Base-by-base conservation (phyloP, 139 green algal genomes). In the Coccomyxa sp. region DNA sequence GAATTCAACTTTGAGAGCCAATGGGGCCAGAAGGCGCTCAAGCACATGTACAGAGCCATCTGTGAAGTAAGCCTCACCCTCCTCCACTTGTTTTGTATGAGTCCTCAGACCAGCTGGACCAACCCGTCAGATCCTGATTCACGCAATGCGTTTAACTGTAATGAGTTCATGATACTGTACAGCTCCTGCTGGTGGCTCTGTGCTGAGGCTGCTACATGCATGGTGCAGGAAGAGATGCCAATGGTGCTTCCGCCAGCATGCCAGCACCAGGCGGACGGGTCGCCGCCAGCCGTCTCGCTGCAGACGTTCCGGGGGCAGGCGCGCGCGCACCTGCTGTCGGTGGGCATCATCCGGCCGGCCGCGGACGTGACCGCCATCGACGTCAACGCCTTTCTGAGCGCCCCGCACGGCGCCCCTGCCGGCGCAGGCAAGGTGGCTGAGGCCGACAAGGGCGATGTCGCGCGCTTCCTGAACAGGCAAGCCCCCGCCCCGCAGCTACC, bases 401-500 rank as follows among this genome's bases (percentile, higher is more conserved):
- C 73, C 7, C 38, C 79, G 2, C 78, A 85, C 0, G 83, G 84
- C 29, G 83, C 78, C 6, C 82, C 82, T 0, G 33, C 68, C 24
- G 16, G 18, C 0, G 73, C 64, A 7, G 83, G 82, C 39, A 84
- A 77, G 70, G 82, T 89, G 8, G 55, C 79, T 16, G 83, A 88
- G 29, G 83, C 80, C 38, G 88, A 92, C n/a, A 81, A 74, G 37
- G 81, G 79, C 34, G 92, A 96, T 39, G 90, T 97, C 71, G 81
- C 85, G 0, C 85, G 88, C 70, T 97, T 97, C 88, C 84, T 97
- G 18, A 97, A 97, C 86, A 82, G 80, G 79, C 41, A 8, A 33
- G 31, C 16, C 34, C n/a, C n/a, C n/a, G n/a, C n/a, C n/a, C n/a
- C n/a, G n/a, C n/a, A n/a, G n/a, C n/a, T n/a, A n/a, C n/a, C n/a